Base-by-base conservation (phyloP, 495 filamentous ascomycete species). In the Penicillium chermesinum region DNA sequence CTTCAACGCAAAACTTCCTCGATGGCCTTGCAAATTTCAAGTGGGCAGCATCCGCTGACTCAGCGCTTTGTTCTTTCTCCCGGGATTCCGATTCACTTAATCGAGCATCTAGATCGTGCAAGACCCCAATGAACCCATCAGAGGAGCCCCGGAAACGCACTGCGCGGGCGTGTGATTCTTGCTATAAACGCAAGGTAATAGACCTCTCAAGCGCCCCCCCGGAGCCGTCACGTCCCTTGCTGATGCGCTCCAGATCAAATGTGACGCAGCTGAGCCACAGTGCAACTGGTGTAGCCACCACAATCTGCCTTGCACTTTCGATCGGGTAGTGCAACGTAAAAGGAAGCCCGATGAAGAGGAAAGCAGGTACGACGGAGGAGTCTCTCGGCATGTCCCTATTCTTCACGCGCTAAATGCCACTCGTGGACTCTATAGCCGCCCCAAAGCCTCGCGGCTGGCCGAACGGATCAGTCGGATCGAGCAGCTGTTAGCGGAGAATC, bases 241-340 rank as follows among this genome's bases (percentile, higher is more conserved):
- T 33, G 15, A 41, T 49, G 8, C 1, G 7, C 21, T n/a, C 43
- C 42, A 79, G 74, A 79, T 79, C 42, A 75, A 76, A 70, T 79
- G 76, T 46, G 76, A 79, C 47, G 63, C 59, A 9, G 67, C 59
- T 7, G 34, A 59, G 2, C 66, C 67, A 3, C 48, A 65, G 41
- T 79, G 76, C 62, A 73, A 79, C 55, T 79, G 76, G 76, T 79
- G 76, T 46, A 66, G 63, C 42, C 73, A 78, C 52, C 76, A 79
- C 50, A 60, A 70, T 41, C 64, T 71, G 3, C 52, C 67, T 12
- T 79, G 76, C 56, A 76, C 74, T 1, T 77, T 74, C 48, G 62
- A 69, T 38, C 60, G 73, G 19, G 57, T 64, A 1, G 58, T 64
- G 20, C 61, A 59, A 36, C 57, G 66, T 32, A 70, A 62, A 54